Percentiles rank a stretch among this genome's conserved stretches.
These are phyloP conservation scores for Babesia sp. DNA, from an alignment of 169 alveolate species.

Conservation along the genomic window DNA sequence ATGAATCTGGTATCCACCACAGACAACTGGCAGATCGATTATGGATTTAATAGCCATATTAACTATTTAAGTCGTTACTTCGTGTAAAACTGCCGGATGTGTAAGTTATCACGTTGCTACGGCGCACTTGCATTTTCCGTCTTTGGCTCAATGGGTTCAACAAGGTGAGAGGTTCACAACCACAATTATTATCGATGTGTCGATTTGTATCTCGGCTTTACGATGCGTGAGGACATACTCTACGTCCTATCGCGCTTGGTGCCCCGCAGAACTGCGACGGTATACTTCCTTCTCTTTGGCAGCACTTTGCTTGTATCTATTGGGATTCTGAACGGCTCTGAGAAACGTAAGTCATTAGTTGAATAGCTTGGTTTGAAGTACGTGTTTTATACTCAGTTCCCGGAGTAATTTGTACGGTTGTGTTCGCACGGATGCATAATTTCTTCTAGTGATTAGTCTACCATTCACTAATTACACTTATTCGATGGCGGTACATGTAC, in stretches of 20 bases:
- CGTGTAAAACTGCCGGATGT: neutral
- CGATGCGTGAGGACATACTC: slow-evolving; percentile 27
- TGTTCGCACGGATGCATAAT: too few species aligned
- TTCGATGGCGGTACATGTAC: too few species aligned
- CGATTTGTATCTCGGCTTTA: neutral
- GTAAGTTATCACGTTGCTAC: neutral
- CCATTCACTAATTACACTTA: too few species aligned
- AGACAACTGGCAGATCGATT: too few species aligned
- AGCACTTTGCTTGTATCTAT: slow-evolving; percentile 34
- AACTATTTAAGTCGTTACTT: too few species aligned
- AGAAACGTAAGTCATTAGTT: slow-evolving; percentile 28
- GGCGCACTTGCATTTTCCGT: slow-evolving; percentile 1
- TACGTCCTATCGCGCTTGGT: slow-evolving; percentile 10
- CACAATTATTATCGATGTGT: neutral
- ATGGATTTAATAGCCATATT: too few species aligned
- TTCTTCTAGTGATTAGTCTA: too few species aligned
- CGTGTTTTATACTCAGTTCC: too few species aligned
- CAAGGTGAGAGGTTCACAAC: neutral
- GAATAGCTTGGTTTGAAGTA: too few species aligned
- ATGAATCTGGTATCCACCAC: neutral
- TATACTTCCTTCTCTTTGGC: slow-evolving; percentile 43
- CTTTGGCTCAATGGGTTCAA: neutral
- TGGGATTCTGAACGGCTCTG: slow-evolving; percentile 44
- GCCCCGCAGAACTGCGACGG: slow-evolving; percentile 40
- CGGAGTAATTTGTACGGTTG: too few species aligned